Base-by-base conservation (phyloP, 2,329 filamentous ascomycete species). In the Aspergillus latus region DNA sequence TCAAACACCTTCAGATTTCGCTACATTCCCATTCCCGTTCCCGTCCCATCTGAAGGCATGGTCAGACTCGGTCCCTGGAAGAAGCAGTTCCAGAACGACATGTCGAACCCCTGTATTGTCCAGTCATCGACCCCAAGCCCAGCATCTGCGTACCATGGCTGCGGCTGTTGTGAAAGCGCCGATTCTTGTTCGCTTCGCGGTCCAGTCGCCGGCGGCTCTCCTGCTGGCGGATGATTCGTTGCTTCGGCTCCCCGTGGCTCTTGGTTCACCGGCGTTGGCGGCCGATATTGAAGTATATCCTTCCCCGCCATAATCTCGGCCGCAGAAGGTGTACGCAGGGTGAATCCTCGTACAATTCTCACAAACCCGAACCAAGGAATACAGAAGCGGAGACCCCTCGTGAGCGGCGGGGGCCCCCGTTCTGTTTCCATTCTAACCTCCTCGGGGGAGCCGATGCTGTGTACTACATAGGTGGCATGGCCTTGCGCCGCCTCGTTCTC, bases 281-380 rank as follows among this genome's bases (percentile, higher is more conserved):
- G 36, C 36, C 36, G 36, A n/a, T n/a, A 39, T n/a, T 39, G 36
- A 10, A 13, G 11, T 13, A 39, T 39, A 39, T 39, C 36, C 10
- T 39, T n/a, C 13, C 36, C 16, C 16, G 16, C 34, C 21, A 4
- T 13, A 9, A 8, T 40, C n/a, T 30, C n/a, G 7, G 39, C 21
- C 16, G 10, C 8, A 10, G 39, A 15, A 15, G 8, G 7, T 29
- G 49, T 37, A 36, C 50, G 49, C 11, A 16, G 40, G 6, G 53
- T 34, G 15, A n/a, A 30, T 3, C 50, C 44, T 15, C 62, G 62
- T 11, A 64, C 64, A 29, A 79, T 74, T 29, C 66, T 68, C 13
- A 81, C 67, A 1, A 66, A 71, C 1, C 78, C 76, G 21, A 78
- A 68, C 40, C 76, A 75, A 0, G 79, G 79, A 15, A 81, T 73